Conservation (phyloP, 192 early-diverging fungal species). For the Backusella westeae region DNA sequence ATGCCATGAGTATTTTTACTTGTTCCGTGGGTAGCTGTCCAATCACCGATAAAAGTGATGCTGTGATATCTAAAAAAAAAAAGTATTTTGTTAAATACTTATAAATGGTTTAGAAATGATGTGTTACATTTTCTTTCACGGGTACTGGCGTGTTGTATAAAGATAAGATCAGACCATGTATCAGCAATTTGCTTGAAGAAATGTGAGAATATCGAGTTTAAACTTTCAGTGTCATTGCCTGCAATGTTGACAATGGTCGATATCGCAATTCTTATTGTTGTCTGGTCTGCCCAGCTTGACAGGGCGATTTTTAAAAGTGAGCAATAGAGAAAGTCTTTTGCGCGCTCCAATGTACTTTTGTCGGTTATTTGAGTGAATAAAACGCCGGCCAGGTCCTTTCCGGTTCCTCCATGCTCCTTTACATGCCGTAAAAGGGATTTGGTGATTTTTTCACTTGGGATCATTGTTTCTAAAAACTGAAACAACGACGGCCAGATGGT, state of each 20-base stretch:
- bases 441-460: not conserved
- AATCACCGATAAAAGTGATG: not conserved
- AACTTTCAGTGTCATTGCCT: not conserved
- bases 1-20: not conserved
- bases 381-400: not conserved
- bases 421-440: not conserved
- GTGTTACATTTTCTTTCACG: constrained; percentile 10
- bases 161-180: constrained; percentile 9
- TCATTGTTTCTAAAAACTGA: not conserved
- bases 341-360: not conserved
- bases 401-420: not conserved
- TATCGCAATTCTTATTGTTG: not conserved
- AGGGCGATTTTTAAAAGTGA: not conserved
- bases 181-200: not conserved
- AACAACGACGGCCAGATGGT: not conserved
- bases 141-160: constrained; percentile 12
- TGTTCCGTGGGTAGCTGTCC: not conserved
- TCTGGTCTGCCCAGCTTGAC: not conserved
- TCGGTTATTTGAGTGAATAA: not conserved
- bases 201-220: not conserved
- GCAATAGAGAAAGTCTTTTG: not conserved
- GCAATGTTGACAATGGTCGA: not conserved
- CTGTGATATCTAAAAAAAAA: constrained; percentile 4
- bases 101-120: too few species aligned
- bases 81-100: not conserved